Evolutionary conservation across 208 protist species (phyloP).

Genomic region (Trypanosoma mega): DNA sequence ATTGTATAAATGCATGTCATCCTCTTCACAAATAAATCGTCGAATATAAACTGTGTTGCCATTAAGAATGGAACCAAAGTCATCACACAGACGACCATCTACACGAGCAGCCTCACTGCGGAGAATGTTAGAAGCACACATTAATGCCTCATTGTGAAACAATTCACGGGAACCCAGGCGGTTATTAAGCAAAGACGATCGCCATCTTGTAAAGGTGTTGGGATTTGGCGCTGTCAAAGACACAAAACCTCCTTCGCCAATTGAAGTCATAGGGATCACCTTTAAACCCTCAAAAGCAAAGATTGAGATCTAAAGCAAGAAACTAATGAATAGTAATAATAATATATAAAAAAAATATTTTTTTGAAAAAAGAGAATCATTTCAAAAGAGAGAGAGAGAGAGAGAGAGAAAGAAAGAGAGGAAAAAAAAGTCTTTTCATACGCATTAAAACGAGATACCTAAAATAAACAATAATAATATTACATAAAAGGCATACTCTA

Average conservation of each 20-base stretch:
- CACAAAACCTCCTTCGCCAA: too few species aligned
- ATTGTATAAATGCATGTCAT: constrained; percentile 66
- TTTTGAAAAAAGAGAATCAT: background rate
- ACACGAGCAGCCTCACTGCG: constrained; percentile 65
- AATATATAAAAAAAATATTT: background rate
- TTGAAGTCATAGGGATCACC: too few species aligned
- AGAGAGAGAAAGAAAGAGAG: constrained; percentile 7
- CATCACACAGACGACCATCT: constrained; percentile 70
- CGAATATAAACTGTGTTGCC: constrained; percentile 89
- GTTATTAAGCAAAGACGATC: constrained; percentile 40
- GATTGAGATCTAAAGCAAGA: too few species aligned
- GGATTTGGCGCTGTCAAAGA: too few species aligned
- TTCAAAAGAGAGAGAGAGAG: constrained; percentile 22
- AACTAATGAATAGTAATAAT: background rate
- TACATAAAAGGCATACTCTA: too few species aligned
- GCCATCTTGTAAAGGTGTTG: too few species aligned
- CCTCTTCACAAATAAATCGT: constrained; percentile 66
- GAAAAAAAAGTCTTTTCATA: too few species aligned
- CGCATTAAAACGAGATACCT: too few species aligned
- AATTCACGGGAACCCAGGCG: constrained; percentile 34
- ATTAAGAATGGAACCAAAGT: constrained; percentile 61
- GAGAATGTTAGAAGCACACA: constrained; percentile 62
- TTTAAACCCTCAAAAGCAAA: too few species aligned
- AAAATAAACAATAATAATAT: too few species aligned
- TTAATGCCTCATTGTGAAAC: constrained; percentile 70